Conservation (phyloP, 1,284 basidiomycete genomes). For the Vanrija pseudolonga region DNA sequence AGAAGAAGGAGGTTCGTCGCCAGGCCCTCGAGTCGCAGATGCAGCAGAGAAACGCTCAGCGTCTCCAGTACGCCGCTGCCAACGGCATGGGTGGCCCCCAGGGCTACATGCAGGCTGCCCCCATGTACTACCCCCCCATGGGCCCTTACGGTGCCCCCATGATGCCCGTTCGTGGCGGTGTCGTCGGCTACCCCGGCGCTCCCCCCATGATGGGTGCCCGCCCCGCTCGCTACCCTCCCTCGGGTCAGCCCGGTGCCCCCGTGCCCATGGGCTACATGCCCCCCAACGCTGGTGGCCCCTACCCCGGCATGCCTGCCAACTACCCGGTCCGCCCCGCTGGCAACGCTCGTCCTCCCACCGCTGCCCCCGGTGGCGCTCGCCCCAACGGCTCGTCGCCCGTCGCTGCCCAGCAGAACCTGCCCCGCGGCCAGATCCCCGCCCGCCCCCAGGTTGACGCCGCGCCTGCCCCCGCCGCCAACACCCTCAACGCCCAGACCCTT, state of each 20-base stretch:
- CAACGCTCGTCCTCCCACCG: slow-evolving; percentile 36
- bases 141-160: slow-evolving; percentile 57
- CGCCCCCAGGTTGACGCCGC: slow-evolving; percentile 51
- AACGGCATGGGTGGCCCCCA: slow-evolving; percentile 71
- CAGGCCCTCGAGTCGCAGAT: slow-evolving; percentile 99
- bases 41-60: slow-evolving; percentile 83
- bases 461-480: slow-evolving; percentile 29
- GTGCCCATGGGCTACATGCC: slow-evolving; percentile 43
- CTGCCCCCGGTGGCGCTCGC: slow-evolving; percentile 52
- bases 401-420: slow-evolving; percentile 48
- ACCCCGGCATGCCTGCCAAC: slow-evolving; percentile 42
- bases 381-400: slow-evolving; percentile 49
- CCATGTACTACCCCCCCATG: slow-evolving; percentile 85
- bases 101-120: slow-evolving; percentile 67
- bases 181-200: slow-evolving; percentile 55
- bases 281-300: slow-evolving; percentile 62
- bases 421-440: slow-evolving; percentile 37
- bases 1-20: slow-evolving; percentile 95
- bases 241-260: slow-evolving; percentile 56
- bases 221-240: slow-evolving; percentile 66
- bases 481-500: slow-evolving; percentile 57
- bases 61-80: slow-evolving; percentile 87
- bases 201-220: slow-evolving; percentile 74
- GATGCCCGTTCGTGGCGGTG: slow-evolving; percentile 55
- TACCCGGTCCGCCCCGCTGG: slow-evolving; percentile 39